Evolutionary conservation across 177 flowering plant species (phyloP).

Genomic region (Vitis hybrid): DNA sequence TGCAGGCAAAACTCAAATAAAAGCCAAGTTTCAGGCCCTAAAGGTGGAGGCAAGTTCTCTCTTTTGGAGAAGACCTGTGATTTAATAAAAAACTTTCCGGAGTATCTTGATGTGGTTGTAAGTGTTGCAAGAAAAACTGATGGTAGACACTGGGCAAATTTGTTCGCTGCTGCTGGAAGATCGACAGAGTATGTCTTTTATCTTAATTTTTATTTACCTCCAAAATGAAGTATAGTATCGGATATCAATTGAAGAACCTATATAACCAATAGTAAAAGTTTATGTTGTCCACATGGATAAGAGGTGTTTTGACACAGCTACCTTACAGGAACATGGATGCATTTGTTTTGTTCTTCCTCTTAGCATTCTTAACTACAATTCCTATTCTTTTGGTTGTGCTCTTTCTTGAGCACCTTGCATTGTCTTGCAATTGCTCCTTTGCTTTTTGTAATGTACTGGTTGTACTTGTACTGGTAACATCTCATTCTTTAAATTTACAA

Average conservation of each 20-base stretch:
- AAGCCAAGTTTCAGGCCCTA: slow-evolving; percentile 44
- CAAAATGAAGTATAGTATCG: too few relatives aligned
- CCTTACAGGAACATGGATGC: background rate
- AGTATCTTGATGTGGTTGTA: slow-evolving; percentile 93
- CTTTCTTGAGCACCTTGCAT: too few relatives aligned
- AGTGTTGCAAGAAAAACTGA: slow-evolving; percentile 99
- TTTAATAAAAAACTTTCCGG: slow-evolving; percentile 81
- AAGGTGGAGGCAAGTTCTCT: slow-evolving; percentile 32
- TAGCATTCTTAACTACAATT: too few relatives aligned
- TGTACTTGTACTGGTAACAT: too few relatives aligned
- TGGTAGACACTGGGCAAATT: slow-evolving; percentile 97
- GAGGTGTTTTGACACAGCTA: background rate
- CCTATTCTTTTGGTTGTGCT: too few relatives aligned
- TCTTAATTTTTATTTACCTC: background rate
- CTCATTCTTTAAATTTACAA: too few relatives aligned
- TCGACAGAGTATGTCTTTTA: slow-evolving; percentile 76
- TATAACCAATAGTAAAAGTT: background rate
- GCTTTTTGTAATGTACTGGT: too few relatives aligned
- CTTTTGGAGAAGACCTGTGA: slow-evolving; percentile 94
- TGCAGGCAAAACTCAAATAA: slow-evolving; percentile 77
- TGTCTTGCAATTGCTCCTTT: too few relatives aligned
- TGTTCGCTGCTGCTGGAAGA: slow-evolving; percentile 96
- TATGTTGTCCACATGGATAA: background rate
- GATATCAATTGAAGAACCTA: background rate
- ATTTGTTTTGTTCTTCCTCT: too few relatives aligned